Base-by-base conservation (phyloP, 257 asterid species). In the Lavandula angustifolia region DNA sequence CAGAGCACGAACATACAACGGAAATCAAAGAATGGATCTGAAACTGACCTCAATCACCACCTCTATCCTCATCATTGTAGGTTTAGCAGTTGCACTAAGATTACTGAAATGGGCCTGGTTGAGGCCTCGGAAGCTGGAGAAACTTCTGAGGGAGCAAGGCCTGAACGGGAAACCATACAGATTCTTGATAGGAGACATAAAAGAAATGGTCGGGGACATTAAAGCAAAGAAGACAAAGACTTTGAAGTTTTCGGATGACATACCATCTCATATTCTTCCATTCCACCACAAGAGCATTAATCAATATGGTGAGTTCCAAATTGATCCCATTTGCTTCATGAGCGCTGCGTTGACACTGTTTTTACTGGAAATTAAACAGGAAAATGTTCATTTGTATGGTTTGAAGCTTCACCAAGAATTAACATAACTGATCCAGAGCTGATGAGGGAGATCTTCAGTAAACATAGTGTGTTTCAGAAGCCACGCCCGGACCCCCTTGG, bases 81-180 rank as follows among this genome's bases (percentile, higher is more conserved):
- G 33, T 2, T 0, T 47, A 12, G 6, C 48, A 29, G 4, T 61
- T 3, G 17, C 22, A 7, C 22, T 43, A 7, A 70, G 62, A 62
- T 4, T 70, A 44, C 44, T 70, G 12, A 70, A 65, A 9, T 69
- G 69, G 75, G 60, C 13, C 6, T 75, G 75, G 71, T 18, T 68
- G 3, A 48, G 41, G 41, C 75, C 72, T 0, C 60, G 63, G 52
- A 70, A 60, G 62, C 73, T 75, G 34, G 76, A 75, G 68, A 70
- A 52, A 32, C 8, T 61, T 33, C 58, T 65, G 9, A 47, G 73
- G 46, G 17, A 46, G 8, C 80, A 70, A 54, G 80, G 80, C 1
- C 29, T 75, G 13, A n/a, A 37, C 5, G 76, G 76, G 50, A 75
- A 69, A 32, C 64, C 80, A 1, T 75, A 75, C 70, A 75, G 44